Base-by-base conservation (phyloP, 2,329 filamentous ascomycete genomes). In the Thermothelomyces thermophilus region DNA sequence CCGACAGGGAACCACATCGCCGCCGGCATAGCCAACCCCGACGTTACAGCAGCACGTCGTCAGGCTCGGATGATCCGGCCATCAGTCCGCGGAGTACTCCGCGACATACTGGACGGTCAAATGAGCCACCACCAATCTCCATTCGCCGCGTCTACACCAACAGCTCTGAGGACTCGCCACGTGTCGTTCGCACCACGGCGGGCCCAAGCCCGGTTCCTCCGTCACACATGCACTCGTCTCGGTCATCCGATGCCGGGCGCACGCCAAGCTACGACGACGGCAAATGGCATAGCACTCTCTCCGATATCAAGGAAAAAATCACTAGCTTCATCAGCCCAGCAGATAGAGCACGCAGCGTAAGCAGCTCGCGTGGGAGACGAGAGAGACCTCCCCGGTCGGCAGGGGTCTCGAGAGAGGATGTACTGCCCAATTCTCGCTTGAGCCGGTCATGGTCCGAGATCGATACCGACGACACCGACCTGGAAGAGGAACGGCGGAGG, bases 21-120 rank as follows among this genome's bases (percentile, higher is more conserved):
- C 70, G 76, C 17, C 65, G 74, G 26, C 74, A 77, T 57, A 77
- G 74, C 56, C 75, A 78, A 46, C 73, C 74, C 0, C 67, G 71
- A 26, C 68, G 70, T 43, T 62, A 65, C 37, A 70, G 70, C 19
- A 69, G 68, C 3, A 68, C 70, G 1, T 72, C 71, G n/a, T 72
- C 71, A n/a, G 70, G 71, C 2, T 68, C 71, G 1, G 70, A 72
- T 16, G 63, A 60, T 7, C 54, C 61, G 3, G 52, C 61, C 9
- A 40, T 57, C 10, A 61, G 58, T 31, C 59, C 64, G 2, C 53
- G 50, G 52, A 53, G 30, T 49, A 37, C 31, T 10, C 41, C 41
- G 14, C 58, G 50, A 13, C 58, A 48, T 17, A 46, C 46, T 2
- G 59, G 53, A 17, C 51, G 49, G 35, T 57, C 61, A 10, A 57